Evolutionary conservation across 495 filamentous ascomycete species (phyloP), one percentile per base, ranked within the genome.

Genomic region (Tetracladium setigerum): DNA sequence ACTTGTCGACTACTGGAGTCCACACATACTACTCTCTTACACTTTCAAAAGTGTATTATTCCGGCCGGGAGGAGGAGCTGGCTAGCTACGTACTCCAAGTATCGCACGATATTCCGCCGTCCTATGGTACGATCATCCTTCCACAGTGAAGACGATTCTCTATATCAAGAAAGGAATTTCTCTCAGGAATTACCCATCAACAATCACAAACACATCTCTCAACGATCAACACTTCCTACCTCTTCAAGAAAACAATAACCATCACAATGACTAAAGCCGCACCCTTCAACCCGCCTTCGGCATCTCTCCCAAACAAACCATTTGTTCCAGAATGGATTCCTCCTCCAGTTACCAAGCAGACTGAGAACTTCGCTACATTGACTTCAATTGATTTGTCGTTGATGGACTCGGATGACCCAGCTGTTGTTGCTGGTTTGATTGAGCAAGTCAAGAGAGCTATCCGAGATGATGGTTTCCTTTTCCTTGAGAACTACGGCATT

Each of bases 401-500:
- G 24, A 4, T 49, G 17, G 46, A 49, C 16, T 49, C 46, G 15
- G 37, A 33, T 15, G 46, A 49, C 38, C 37, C 37, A 19, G 59
- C 56, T 10, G 65, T 72, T 12, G 67, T 70, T 5, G 55, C 61
- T 13, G 30, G 61, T 5, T 64, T 72, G 4, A 59, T 70, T 15
- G 56, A 69, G 42, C 39, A 62, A 30, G 62, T 64, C 51, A 69
- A 68, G 34, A 35, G 42, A 22, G 67, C 68, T 7, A 72, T 72
- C 44, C 57, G 60, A 1, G 62, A 72, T 38, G 68, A 72, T 50
- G 68, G 68, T 1, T 72, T 72, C 45, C 51, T 72, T n/a, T 72
- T 67, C 50, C 54, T 72, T 1, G 62, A 65, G 50, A 66, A 72
- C 55, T 72, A 72, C 46, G 68, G 68, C n/a, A 53, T 72, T 30